phyloP scores from a whole-genome alignment of 257 asterid genomes.

The Plectranthus barbatus region DNA sequence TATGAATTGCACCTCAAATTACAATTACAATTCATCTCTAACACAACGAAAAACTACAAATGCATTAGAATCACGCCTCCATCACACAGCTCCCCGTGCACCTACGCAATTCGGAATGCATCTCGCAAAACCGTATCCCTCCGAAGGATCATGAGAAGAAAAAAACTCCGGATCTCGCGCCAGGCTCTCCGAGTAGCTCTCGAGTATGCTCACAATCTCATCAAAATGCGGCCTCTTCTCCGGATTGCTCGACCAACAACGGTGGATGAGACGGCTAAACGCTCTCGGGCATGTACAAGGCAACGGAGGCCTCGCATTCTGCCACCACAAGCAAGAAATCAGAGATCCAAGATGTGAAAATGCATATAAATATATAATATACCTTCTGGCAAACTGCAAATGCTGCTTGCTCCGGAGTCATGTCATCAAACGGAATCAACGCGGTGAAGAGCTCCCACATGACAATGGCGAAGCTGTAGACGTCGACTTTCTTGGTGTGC shows the following conservation, averaged over 20 bases:
- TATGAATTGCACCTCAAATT: conserved; percentile 18
- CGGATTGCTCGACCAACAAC: conserved; percentile 87
- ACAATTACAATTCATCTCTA: conserved; percentile 15
- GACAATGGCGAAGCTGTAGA: conserved; percentile 83
- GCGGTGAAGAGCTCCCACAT: conserved; percentile 95
- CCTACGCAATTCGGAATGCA: conserved; percentile 56
- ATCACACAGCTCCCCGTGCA: conserved; percentile 12
- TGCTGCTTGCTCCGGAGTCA: conserved; percentile 98
- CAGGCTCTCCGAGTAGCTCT: conserved; percentile 43
- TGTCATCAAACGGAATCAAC: conserved; percentile 77
- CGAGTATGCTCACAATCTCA: conserved; percentile 65
- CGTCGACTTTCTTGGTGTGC: conserved; percentile 92
- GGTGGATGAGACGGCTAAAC: conserved; percentile 50
- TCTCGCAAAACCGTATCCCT: conserved; percentile 21
- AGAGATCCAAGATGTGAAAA: too few species aligned
- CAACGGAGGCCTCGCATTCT: conserved; percentile 90
- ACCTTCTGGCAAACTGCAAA: conserved; percentile 99
- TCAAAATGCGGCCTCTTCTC: conserved; percentile 77
- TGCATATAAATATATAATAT: too few species aligned
- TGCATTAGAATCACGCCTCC: too few species aligned
- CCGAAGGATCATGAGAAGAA: conserved; percentile 33
- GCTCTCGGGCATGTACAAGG: conserved; percentile 72
- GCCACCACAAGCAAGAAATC: too few species aligned
- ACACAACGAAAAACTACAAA: conserved; percentile 7
- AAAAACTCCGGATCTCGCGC: conserved; percentile 69